phyloP scores from a whole-genome alignment of 495 filamentous ascomycete genomes.

The Penicillium silybi region DNA sequence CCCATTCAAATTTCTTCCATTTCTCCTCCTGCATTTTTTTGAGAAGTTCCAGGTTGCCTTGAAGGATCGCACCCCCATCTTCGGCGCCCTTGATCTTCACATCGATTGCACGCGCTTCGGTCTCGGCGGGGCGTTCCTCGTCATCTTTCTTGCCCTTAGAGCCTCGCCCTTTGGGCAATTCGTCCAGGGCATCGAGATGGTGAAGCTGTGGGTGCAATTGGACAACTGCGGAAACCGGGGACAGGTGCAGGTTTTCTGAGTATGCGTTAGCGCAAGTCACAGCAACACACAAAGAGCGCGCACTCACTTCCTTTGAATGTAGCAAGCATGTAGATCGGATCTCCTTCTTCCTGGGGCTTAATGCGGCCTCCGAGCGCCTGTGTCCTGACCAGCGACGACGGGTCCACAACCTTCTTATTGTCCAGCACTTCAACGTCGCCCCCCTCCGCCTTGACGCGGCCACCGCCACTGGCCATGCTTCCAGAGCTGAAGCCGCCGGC shows the following conservation, averaged over 20 bases:
- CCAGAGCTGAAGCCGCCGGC: constrained; percentile 55
- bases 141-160: constrained; percentile 42
- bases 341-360: constrained; percentile 50
- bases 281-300: background rate
- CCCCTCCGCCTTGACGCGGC: constrained; percentile 37
- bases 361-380: constrained; percentile 66
- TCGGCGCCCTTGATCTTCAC: constrained; percentile 62
- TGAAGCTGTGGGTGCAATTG: constrained; percentile 73
- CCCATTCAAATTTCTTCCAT: constrained; percentile 61
- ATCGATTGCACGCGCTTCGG: constrained; percentile 61
- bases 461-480: constrained; percentile 12
- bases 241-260: constrained; percentile 65
- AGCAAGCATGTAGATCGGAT: constrained; percentile 69
- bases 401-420: constrained; percentile 35
- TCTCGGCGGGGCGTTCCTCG: constrained; percentile 41
- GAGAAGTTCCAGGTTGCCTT: constrained; percentile 52
- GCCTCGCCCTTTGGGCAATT: constrained; percentile 36
- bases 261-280: constrained; percentile 5
- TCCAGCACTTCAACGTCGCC: constrained; percentile 38
- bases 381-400: constrained; percentile 27
- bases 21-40: constrained; percentile 62
- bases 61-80: constrained; percentile 49
- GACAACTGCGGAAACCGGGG: constrained; percentile 61
- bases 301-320: constrained; percentile 60
- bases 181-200: constrained; percentile 66